Base-by-base conservation (phyloP, 495 filamentous ascomycete genomes). In the Neurospora sp. region DNA sequence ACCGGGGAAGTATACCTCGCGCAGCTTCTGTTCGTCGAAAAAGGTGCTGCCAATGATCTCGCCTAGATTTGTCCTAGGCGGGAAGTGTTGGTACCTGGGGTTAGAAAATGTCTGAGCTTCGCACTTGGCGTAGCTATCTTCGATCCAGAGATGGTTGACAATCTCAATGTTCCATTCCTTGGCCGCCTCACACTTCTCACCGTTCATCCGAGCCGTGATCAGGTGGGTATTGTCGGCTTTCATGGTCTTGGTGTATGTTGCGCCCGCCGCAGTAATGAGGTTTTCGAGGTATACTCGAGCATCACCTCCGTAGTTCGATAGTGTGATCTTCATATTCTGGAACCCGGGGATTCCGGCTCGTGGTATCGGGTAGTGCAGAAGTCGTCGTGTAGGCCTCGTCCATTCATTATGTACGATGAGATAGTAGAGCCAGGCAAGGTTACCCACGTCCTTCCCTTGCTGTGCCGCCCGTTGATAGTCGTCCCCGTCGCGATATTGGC, bases 241-340 rank as follows among this genome's bases (percentile, higher is more conserved):
- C 88, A 99, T 90, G 0, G 93, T 94, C 82, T 95, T 94, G 8
- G 96, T 98, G 78, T 91, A 98, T 70, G 90, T 89, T 0, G 90
- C 96, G 6, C 96, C 96, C 3, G 91, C 83, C 20, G 93, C 93
- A 61, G 83, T 88, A 69, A 98, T 90, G 38, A 99, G 85, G 75
- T 95, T 98, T 80, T 99, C 96, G 38, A 99, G 85, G 80, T 98
- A 99, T 53, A 92, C 88, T 40, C 96, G 88, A 11, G 95, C 94
- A 81, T 99, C 96, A 20, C 96, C 96, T 39, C 92, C 92, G 78
- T 99, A 99, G 80, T 98, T 98, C 0, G 95, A 97, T 3, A 99
- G 83, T 71, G 93, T 94, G 75, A 99, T 96, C 71, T 84, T 87
- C 77, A 90, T 85, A 11, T 86, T 85, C 74, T 91, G 79, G 78